These are phyloP conservation scores for Penicillium ochrochloron DNA, from an alignment of 495 filamentous ascomycete genomes.

Conservation along the genomic window DNA sequence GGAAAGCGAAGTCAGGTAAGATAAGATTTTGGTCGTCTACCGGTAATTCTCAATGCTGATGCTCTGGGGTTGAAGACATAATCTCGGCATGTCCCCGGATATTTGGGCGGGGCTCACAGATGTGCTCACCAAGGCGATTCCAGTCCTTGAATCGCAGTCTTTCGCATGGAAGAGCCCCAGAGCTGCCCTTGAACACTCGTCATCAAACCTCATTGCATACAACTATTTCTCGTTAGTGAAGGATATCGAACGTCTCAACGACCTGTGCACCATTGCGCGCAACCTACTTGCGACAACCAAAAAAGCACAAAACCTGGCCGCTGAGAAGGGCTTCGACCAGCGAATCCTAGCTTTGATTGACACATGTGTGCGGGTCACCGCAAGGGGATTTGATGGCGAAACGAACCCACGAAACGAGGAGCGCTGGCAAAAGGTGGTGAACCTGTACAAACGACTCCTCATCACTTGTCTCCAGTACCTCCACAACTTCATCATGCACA, in stretches of 20 bases:
- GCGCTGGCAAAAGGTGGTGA: conserved; percentile 75
- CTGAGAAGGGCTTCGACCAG: conserved; percentile 76
- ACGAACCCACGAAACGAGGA: conserved; percentile 65
- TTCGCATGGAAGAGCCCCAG: conserved; percentile 63
- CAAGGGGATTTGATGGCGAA: conserved; percentile 87
- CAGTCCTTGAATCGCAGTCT: conserved; percentile 64
- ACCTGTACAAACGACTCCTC: conserved; percentile 80
- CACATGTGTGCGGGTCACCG: conserved; percentile 84
- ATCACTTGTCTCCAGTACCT: conserved; percentile 89
- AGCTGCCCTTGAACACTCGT: conserved; percentile 55
- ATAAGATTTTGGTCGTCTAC: neutral
- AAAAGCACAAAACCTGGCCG: conserved; percentile 84
- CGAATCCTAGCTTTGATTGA: conserved; percentile 83
- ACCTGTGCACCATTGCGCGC: conserved; percentile 79
- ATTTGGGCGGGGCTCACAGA: conserved; percentile 72
- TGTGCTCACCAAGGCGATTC: conserved; percentile 63
- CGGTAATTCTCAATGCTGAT: neutral
- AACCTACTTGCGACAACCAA: conserved; percentile 85
- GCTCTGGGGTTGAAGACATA: conserved; percentile 29
- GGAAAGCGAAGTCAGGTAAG: conserved; percentile 54
- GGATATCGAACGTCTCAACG: conserved; percentile 83
- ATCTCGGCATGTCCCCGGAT: conserved; percentile 62
- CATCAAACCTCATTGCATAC: conserved; percentile 73
- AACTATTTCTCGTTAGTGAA: conserved; percentile 76
- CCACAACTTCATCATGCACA: conserved; percentile 90